A percentile compares a stretch with the other conserved stretches of the same genome.
phyloP scores from a whole-genome alignment of 73 alveolate species.

The Symbiodinium pilosum region DNA sequence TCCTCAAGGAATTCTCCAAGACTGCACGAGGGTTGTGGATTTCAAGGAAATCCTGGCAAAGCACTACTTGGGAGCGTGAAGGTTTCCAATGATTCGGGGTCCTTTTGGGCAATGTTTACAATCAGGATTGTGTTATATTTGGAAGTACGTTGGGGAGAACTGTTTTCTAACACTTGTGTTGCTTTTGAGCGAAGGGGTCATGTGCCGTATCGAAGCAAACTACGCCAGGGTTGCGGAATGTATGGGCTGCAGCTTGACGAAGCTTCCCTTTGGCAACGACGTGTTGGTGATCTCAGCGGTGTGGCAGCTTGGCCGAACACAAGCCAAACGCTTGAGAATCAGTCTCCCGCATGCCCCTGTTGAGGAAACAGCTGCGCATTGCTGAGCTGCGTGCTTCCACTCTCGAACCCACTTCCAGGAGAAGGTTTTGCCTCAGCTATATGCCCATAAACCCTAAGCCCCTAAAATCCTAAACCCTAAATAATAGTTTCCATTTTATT shows the following conservation, averaged over 20 bases:
- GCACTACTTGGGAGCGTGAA: not conserved
- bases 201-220: not conserved
- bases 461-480: no score
- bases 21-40: conserved; percentile 96
- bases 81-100: no score
- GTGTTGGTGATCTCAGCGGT: conserved; percentile 94
- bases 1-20: conserved; percentile 92
- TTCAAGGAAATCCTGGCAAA: conserved; percentile 95
- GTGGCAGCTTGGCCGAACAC: not conserved
- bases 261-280: conserved; percentile 95
- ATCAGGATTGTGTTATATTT: no score
- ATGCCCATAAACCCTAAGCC: not conserved
- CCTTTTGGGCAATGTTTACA: no score
- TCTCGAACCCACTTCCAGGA: conserved; percentile 95
- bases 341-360: not conserved
- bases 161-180: no score
- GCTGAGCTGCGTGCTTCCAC: conserved; percentile 72
- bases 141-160: no score
- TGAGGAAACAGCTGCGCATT: not conserved
- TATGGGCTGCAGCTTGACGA: conserved; percentile 96
- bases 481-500: no score
- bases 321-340: not conserved
- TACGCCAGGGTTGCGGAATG: conserved; percentile 30
- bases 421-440: conserved; percentile 87
- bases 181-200: no score